Percentiles rank a stretch among this genome's conserved stretches.
These are phyloP conservation scores for Hortaea sp. DNA, from an alignment of 2,329 filamentous ascomycete genomes.

Conservation along the genomic window DNA sequence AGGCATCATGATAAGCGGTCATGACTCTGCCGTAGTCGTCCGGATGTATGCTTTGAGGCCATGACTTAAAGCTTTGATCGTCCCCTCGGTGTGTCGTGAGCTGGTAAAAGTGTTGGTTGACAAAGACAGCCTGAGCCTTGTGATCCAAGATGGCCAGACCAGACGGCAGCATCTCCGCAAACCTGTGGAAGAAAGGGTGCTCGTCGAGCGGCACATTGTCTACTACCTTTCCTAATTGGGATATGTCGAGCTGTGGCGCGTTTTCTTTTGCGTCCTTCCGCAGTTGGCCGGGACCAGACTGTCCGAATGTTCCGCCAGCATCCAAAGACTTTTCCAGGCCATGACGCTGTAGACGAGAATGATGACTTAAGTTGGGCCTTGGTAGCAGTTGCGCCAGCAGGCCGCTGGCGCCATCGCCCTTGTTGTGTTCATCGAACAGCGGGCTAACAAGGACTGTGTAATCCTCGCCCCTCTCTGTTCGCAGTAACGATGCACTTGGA, in stretches of 20 bases:
- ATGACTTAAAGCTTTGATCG: conserved; percentile 32
- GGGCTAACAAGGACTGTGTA: conserved; percentile 18
- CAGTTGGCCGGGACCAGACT: neutral
- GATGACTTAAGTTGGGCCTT: neutral
- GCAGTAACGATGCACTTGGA: conserved; percentile 10
- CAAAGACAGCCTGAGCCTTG: conserved; percentile 35
- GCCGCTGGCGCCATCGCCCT: neutral
- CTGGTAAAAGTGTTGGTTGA: conserved; percentile 37
- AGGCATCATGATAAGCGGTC: conserved; percentile 33
- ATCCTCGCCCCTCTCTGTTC: conserved; percentile 1
- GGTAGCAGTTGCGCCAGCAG: conserved; percentile 8
- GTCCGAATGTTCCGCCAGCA: neutral
- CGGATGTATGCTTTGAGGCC: conserved; percentile 37
- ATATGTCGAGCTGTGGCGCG: neutral
- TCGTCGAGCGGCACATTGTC: conserved; percentile 22
- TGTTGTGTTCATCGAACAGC: conserved; percentile 5
- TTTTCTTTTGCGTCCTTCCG: neutral
- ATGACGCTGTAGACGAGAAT: neutral
- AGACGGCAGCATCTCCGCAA: conserved; percentile 36
- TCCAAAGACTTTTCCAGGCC: neutral
- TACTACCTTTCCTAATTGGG: conserved; percentile 3
- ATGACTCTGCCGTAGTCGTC: conserved; percentile 37
- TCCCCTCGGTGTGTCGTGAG: conserved; percentile 33
- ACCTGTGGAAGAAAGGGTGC: conserved; percentile 34
- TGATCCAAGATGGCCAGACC: conserved; percentile 37